phyloP scores from a whole-genome alignment of 2,329 filamentous ascomycete genomes.

The Magnaporthiopsis rhizophila region DNA sequence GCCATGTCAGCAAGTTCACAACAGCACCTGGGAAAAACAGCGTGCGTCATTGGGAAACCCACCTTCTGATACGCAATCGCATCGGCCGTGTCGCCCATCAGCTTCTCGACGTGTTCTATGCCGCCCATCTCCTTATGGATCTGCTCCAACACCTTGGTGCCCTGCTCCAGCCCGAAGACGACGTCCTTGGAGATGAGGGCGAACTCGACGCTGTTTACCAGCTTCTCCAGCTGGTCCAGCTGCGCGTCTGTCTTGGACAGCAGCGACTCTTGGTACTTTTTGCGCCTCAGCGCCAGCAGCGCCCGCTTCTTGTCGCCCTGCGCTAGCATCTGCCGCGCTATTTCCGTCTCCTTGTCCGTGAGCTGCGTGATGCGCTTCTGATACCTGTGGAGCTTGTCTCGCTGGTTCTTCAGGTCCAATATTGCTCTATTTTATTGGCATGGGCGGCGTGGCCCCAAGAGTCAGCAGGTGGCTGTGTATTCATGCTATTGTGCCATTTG shows the following conservation, averaged over 20 bases:
- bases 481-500: background rate
- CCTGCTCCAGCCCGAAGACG: conserved; percentile 84
- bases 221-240: conserved; percentile 84
- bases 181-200: conserved; percentile 96
- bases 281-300: conserved; percentile 79
- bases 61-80: conserved; percentile 87
- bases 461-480: background rate
- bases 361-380: conserved; percentile 82
- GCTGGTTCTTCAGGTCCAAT: conserved; percentile 94
- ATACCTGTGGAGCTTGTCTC: conserved; percentile 94
- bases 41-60: background rate
- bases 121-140: conserved; percentile 97
- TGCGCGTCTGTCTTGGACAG: conserved; percentile 85
- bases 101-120: conserved; percentile 84
- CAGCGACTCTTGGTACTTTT: conserved; percentile 93
- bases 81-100: conserved; percentile 88
- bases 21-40: background rate
- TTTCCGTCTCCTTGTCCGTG: conserved; percentile 77
- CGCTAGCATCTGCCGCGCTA: conserved; percentile 75
- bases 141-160: conserved; percentile 78
- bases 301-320: conserved; percentile 74
- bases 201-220: conserved; percentile 89
- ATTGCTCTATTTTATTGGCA: conserved; percentile 59
- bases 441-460: conserved; percentile 2
- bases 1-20: conserved; percentile 7